These are phyloP conservation scores for Vaccinium corymbosum DNA, from an alignment of 148 eudicot species.

Conservation along the genomic window DNA sequence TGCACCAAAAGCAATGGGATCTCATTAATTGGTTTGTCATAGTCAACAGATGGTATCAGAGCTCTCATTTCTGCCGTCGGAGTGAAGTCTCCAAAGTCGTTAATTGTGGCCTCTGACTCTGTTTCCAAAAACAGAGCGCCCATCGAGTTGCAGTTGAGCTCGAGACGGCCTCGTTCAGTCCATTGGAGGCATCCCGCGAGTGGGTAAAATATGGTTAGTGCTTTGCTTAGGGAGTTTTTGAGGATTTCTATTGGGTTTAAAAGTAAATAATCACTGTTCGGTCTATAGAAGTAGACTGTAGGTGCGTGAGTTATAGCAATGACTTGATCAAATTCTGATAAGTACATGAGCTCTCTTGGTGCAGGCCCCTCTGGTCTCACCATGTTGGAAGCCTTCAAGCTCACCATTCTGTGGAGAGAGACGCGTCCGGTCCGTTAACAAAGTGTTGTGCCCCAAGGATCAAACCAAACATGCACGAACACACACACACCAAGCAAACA, in stretches of 20 bases:
- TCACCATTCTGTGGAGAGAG: neutral
- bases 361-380: neutral
- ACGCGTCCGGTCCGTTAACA: neutral
- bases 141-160: conserved; percentile 41
- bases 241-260: neutral
- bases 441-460: too few species aligned
- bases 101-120: conserved; percentile 24
- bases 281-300: conserved; percentile 6
- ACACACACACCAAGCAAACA: too few species aligned
- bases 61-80: conserved; percentile 3
- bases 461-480: too few species aligned
- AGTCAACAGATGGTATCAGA: conserved; percentile 28
- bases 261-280: neutral
- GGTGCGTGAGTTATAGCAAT: conserved; percentile 5
- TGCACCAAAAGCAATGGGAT: conserved; percentile 35
- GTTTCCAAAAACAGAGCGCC: conserved; percentile 41
- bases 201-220: conserved; percentile 23
- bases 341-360: conserved; percentile 10
- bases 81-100: conserved; percentile 29
- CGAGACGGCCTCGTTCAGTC: conserved; percentile 26
- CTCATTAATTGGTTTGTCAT: conserved; percentile 24
- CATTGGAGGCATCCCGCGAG: conserved; percentile 26
- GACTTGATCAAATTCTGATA: neutral
- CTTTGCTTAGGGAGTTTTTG: conserved; percentile 16
- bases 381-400: neutral